These are phyloP conservation scores for Myochromella boudieri DNA, from an alignment of 768 basidiomycete genomes.

Conservation along the genomic window DNA sequence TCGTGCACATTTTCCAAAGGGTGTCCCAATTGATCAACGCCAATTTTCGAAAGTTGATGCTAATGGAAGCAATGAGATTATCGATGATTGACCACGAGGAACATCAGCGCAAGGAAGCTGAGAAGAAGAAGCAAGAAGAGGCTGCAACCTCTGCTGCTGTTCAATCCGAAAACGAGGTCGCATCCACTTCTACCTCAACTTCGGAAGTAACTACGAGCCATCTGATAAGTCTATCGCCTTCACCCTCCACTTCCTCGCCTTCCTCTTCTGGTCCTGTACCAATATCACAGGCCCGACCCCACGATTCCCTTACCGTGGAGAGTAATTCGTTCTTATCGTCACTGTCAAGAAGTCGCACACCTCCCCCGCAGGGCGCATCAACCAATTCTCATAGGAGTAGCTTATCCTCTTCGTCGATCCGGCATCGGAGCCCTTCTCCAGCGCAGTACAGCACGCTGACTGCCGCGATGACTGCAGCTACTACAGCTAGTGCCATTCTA, in stretches of 20 bases:
- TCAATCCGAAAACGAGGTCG: slow-evolving; percentile 12
- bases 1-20: slow-evolving; percentile 10
- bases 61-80: slow-evolving; percentile 98
- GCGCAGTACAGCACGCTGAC: slow-evolving; percentile 45
- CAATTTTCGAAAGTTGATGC: slow-evolving; percentile 69
- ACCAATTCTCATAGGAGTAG: slow-evolving; percentile 24
- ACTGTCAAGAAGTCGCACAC: slow-evolving; percentile 37
- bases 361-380: slow-evolving; percentile 25
- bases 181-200: slow-evolving; percentile 19
- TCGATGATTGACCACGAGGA: slow-evolving; percentile 95
- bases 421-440: slow-evolving; percentile 34
- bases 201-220: slow-evolving; percentile 26
- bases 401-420: slow-evolving; percentile 30
- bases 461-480: slow-evolving; percentile 44
- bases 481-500: slow-evolving; percentile 45
- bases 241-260: slow-evolving; percentile 26
- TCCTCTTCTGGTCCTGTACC: slow-evolving; percentile 24
- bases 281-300: slow-evolving; percentile 21
- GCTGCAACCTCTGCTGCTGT: slow-evolving; percentile 33
- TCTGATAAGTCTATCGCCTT: slow-evolving; percentile 20
- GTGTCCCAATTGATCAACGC: slow-evolving; percentile 3
- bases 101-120: slow-evolving; percentile 76
- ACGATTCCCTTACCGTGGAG: slow-evolving; percentile 19
- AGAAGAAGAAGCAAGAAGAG: slow-evolving; percentile 57
- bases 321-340: slow-evolving; percentile 29